These are phyloP conservation scores for Mentha longifolia DNA, from an alignment of 257 asterid species.

Conservation along the genomic window DNA sequence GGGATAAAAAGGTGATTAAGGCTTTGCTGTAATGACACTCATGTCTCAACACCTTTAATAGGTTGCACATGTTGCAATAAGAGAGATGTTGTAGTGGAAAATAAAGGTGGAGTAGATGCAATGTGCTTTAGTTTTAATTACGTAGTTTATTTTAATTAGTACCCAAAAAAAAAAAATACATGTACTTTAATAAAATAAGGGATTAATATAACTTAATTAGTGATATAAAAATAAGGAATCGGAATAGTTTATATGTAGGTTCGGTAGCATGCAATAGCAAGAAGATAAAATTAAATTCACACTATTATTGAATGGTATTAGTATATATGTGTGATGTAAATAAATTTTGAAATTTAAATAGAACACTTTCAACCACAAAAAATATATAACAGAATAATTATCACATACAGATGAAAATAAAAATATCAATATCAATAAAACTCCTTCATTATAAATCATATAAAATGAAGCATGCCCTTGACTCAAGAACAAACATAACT, in stretches of 20 bases:
- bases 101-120: neutral
- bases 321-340: neutral
- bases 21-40: conserved; percentile 34
- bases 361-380: too few species aligned
- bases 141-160: neutral
- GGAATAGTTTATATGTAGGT: too few species aligned
- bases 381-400: neutral
- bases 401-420: neutral
- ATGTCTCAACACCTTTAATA: conserved; percentile 18
- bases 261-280: too few species aligned
- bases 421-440: neutral
- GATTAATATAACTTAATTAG: too few species aligned
- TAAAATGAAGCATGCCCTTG: neutral
- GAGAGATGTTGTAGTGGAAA: conserved; percentile 19
- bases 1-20: conserved; percentile 16
- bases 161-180: neutral
- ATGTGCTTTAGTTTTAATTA: neutral
- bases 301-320: neutral
- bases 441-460: neutral
- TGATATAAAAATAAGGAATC: too few species aligned
- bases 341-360: too few species aligned
- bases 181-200: neutral
- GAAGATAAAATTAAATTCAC: neutral
- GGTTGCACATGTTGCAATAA: conserved; percentile 35
- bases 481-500: conserved; percentile 19